Percentiles rank a stretch among this genome's conserved stretches.
Evolutionary conservation across 257 asterid genomes (phyloP).

Genomic region (Perilla frutescens): DNA sequence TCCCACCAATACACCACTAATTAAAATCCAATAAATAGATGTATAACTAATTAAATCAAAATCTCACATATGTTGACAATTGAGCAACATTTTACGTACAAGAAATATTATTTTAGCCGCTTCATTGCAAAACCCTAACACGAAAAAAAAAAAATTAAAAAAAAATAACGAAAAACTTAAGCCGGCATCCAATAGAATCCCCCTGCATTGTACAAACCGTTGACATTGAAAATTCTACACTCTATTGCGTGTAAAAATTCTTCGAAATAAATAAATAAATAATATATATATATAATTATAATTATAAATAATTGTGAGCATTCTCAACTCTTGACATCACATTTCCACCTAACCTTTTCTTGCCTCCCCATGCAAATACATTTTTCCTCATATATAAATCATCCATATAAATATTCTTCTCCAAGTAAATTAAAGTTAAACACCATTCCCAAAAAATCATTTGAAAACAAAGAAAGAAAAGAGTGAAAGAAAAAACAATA

Average conservation of each 20-base stretch:
- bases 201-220: constrained; percentile 26
- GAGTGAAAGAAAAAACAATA: too few relatives aligned
- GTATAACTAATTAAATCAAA: constrained; percentile 23
- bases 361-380: constrained; percentile 45
- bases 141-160: not conserved
- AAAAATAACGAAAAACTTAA: not conserved
- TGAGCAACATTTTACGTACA: constrained; percentile 41
- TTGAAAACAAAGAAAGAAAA: too few relatives aligned
- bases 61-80: constrained; percentile 26
- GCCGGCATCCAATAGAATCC: constrained; percentile 42
- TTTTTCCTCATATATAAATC: not conserved
- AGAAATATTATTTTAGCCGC: constrained; percentile 31
- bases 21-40: constrained; percentile 1
- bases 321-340: constrained; percentile 29
- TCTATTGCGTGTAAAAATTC: constrained; percentile 35
- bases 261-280: not conserved
- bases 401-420: constrained; percentile 17
- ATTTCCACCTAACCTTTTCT: constrained; percentile 31
- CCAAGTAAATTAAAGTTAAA: constrained; percentile 16
- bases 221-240: constrained; percentile 43
- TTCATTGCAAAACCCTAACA: constrained; percentile 12
- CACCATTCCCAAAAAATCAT: not conserved
- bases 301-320: not conserved
- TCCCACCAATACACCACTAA: constrained; percentile 22
- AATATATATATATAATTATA: too few relatives aligned